These are phyloP conservation scores for Tetrapyrgos nigripes DNA, from an alignment of 1,284 basidiomycete species.

Conservation along the genomic window DNA sequence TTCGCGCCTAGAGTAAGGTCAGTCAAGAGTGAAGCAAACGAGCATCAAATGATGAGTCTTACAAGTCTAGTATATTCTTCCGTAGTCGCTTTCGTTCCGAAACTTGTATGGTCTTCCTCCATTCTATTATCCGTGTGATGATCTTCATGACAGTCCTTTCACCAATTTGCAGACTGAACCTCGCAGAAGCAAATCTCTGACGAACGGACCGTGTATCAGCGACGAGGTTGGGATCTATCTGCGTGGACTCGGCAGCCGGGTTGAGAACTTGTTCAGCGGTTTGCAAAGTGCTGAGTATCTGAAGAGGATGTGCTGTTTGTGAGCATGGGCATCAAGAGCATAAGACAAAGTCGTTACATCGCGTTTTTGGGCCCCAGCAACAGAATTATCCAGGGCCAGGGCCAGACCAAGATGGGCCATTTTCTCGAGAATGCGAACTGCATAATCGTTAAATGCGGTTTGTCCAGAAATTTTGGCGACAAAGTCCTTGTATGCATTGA, in stretches of 20 bases:
- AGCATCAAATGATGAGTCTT: slow-evolving; percentile 23
- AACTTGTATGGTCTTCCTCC: slow-evolving; percentile 68
- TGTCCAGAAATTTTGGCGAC: slow-evolving; percentile 47
- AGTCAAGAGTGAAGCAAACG: slow-evolving; percentile 14
- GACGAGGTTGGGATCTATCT: slow-evolving; percentile 58
- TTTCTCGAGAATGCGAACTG: slow-evolving; percentile 66
- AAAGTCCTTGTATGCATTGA: slow-evolving; percentile 67
- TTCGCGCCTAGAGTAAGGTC: slow-evolving; percentile 59
- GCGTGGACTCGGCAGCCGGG: slow-evolving; percentile 51
- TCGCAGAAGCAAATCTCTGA: slow-evolving; percentile 57
- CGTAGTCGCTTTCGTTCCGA: slow-evolving; percentile 75
- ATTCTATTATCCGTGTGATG: slow-evolving; percentile 66
- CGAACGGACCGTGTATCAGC: slow-evolving; percentile 55
- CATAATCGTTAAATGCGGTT: slow-evolving; percentile 48
- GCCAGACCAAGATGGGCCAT: slow-evolving; percentile 70
- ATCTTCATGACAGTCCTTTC: slow-evolving; percentile 68
- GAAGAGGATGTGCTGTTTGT: neutral
- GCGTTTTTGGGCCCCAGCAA: slow-evolving; percentile 66
- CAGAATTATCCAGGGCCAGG: slow-evolving; percentile 65
- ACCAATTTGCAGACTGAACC: slow-evolving; percentile 66
- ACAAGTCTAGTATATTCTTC: slow-evolving; percentile 77
- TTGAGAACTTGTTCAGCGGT: slow-evolving; percentile 58
- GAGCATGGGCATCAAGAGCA: neutral
- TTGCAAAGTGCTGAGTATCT: slow-evolving; percentile 68
- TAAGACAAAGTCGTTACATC: slow-evolving; percentile 51